Evolutionary conservation across 1,139 yeast species (phyloP), one percentile per base, ranked within the genome.

Genomic region (Scheffersomyces insectosa): DNA sequence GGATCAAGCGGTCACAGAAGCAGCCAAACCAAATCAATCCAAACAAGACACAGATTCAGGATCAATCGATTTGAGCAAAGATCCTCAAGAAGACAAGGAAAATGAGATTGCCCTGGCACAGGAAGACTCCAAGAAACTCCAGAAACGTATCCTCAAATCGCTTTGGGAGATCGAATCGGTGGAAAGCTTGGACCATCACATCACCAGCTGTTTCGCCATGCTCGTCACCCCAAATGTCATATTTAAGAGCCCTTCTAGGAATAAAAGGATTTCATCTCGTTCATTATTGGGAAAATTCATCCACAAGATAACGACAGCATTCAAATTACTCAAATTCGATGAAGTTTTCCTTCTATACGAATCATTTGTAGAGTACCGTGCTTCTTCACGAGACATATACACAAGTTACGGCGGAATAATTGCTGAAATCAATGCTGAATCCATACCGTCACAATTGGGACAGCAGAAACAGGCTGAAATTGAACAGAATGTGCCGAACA

Each of bases 241-340:
- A 8, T 38, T 40, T 4, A 42, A 34, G 10, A 40, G 31, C 2
- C 30, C 34, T 31, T 31, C 15, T 7, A 20, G 34, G n/a, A 15
- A 31, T 14, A 33, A 38, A 12, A 45, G 48, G 35, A 40, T 68
- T 15, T 66, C 74, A 1, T 62, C 72, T 2, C 51, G 72, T 27
- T 72, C 78, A 3, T 46, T 65, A 13, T 51, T 73, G 32, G 79
- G 79, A 0, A 55, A 60, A 12, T 72, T 70, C 45, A 60, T 71
- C 9, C 61, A 60, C 20, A 63, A 60, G 44, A 56, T 82, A 33
- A 66, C 74, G 1, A 66, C 80, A 4, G 73, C 83, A 7, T 78
- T 77, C 51, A 77, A 75, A 36, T 60, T 79, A 2, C 59, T 85
- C 41, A 79, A 77, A 45, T 85, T 84, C 54, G 87, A 83, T 46